Evolutionary conservation across 2,329 filamentous ascomycete species (phyloP).

Genomic region (Sporothrix sp.): DNA sequence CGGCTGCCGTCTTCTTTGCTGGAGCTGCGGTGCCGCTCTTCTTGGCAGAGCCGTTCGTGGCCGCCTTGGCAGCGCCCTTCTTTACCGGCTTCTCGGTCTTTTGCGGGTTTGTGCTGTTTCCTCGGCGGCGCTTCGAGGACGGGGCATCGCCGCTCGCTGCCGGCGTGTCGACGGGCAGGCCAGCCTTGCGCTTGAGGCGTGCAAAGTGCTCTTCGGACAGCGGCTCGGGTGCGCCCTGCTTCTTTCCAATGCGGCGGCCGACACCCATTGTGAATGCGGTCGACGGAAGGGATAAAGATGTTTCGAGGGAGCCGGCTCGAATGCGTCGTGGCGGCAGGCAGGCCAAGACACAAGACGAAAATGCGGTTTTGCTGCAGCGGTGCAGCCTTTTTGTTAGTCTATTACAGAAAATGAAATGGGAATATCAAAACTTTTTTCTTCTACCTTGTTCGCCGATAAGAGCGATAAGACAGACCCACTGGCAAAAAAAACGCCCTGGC

Average conservation of each 20-base stretch:
- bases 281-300: background rate
- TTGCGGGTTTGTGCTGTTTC: conserved; percentile 23
- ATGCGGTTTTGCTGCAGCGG: too few species aligned
- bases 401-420: background rate
- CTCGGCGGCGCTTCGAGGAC: conserved; percentile 49
- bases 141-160: conserved; percentile 35
- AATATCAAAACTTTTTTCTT: conserved; percentile 13
- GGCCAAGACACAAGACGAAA: background rate
- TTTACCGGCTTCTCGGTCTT: conserved; percentile 26
- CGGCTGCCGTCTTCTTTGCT: conserved; percentile 18
- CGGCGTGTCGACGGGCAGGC: conserved; percentile 51
- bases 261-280: conserved; percentile 58
- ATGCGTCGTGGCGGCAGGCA: too few species aligned
- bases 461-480: conserved; percentile 11
- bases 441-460: conserved; percentile 12
- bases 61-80: conserved; percentile 24
- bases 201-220: conserved; percentile 72
- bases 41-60: conserved; percentile 24
- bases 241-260: conserved; percentile 78
- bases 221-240: conserved; percentile 78
- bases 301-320: too few species aligned
- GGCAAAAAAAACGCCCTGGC: background rate
- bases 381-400: background rate
- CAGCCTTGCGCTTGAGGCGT: conserved; percentile 77
- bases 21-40: conserved; percentile 15